These are phyloP conservation scores for Nymphaea colorata DNA, from an alignment of 164 flowering plant species.

Conservation along the genomic window DNA sequence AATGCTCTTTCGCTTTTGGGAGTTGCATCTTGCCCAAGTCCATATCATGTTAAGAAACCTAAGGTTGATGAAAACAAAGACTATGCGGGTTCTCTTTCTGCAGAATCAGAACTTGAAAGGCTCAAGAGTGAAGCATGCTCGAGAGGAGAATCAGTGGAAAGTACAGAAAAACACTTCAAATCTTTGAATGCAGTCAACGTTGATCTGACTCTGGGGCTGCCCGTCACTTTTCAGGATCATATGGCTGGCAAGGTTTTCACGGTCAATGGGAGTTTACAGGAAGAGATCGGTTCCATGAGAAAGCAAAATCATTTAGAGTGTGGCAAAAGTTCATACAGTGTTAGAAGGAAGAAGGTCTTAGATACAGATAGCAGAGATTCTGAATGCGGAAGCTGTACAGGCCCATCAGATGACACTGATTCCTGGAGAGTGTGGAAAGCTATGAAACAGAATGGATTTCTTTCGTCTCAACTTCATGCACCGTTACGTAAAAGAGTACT, in stretches of 20 bases:
- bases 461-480: slow-evolving; percentile 27
- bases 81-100: slow-evolving; percentile 9
- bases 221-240: slow-evolving; percentile 33
- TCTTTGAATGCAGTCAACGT: slow-evolving; percentile 9
- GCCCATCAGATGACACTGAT: slow-evolving; percentile 45
- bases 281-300: slow-evolving; percentile 11
- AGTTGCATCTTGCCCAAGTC: slow-evolving; percentile 7
- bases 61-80: slow-evolving; percentile 24
- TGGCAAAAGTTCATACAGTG: background rate
- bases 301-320: slow-evolving; percentile 19
- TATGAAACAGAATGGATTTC: slow-evolving; percentile 81
- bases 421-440: slow-evolving; percentile 54
- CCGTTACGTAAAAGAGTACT: slow-evolving; percentile 45
- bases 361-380: slow-evolving; percentile 11
- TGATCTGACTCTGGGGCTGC: slow-evolving; percentile 6
- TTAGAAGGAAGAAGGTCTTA: background rate
- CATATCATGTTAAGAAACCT: slow-evolving; percentile 4
- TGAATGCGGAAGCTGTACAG: slow-evolving; percentile 59
- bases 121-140: background rate
- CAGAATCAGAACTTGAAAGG: background rate
- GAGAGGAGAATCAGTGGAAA: slow-evolving; percentile 5
- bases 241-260: slow-evolving; percentile 30
- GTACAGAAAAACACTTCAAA: slow-evolving; percentile 3
- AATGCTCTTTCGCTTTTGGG: slow-evolving; percentile 6
- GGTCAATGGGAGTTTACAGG: background rate